Conservation (phyloP, 1,139 yeast genomes). For the Arxiozyma bovina region DNA sequence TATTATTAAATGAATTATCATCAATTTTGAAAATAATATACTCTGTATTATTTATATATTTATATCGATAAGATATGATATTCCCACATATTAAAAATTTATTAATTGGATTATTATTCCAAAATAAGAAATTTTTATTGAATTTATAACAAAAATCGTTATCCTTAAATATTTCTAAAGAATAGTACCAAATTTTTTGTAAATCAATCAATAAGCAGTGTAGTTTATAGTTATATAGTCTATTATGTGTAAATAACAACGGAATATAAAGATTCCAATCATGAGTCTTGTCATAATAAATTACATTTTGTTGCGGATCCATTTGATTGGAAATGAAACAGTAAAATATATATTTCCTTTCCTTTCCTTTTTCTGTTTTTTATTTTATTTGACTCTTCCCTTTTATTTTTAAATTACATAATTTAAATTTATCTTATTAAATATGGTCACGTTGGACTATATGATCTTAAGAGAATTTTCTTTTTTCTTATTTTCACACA, state of each 20-base stretch:
- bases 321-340: neutral
- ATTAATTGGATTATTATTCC: slow-evolving; percentile 21
- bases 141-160: neutral
- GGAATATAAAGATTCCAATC: slow-evolving; percentile 3
- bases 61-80: slow-evolving; percentile 17
- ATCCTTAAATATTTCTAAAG: neutral
- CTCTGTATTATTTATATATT: slow-evolving; percentile 14
- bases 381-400: too few relatives aligned
- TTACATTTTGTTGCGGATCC: slow-evolving; percentile 1
- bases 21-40: slow-evolving; percentile 19
- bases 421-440: too few relatives aligned
- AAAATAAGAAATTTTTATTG: slow-evolving; percentile 10
- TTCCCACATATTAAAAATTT: slow-evolving; percentile 16
- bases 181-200: neutral
- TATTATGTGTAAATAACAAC: slow-evolving; percentile 3
- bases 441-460: too few relatives aligned
- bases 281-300: neutral
- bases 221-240: neutral
- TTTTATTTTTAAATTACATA: neutral
- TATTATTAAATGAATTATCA: slow-evolving; percentile 15
- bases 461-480: too few relatives aligned
- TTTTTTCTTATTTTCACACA: too few relatives aligned
- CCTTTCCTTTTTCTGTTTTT: neutral
- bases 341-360: neutral
- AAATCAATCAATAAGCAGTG: neutral